Evolutionary conservation across 495 filamentous ascomycete species (phyloP).

Genomic region (Aspergillus bridgeri): DNA sequence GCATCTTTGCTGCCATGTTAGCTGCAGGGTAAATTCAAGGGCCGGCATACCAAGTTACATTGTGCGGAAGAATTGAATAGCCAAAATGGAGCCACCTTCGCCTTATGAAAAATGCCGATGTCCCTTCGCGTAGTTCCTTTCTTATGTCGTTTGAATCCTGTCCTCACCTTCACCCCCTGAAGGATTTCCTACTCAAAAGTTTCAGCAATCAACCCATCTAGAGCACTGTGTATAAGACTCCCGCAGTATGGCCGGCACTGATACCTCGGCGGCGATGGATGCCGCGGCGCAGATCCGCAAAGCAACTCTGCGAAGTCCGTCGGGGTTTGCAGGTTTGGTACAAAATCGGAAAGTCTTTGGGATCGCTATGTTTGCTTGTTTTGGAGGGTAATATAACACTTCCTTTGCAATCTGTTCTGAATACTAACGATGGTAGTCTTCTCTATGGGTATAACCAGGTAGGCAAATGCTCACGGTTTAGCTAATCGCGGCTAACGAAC

Average conservation of each 20-base stretch:
- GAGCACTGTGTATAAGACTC: background rate
- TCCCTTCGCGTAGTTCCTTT: background rate
- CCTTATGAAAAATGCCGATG: background rate
- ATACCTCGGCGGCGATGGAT: slow-evolving; percentile 37
- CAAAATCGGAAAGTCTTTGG: slow-evolving; percentile 70
- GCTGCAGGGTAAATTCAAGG: background rate
- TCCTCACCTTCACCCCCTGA: background rate
- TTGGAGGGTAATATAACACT: slow-evolving; percentile 52
- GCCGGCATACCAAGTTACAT: background rate
- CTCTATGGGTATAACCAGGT: slow-evolving; percentile 68
- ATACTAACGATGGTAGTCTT: slow-evolving; percentile 21
- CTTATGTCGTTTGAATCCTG: background rate
- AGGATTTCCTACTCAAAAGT: background rate
- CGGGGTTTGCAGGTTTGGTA: slow-evolving; percentile 61
- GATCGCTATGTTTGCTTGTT: slow-evolving; percentile 71
- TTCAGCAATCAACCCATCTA: too few species aligned
- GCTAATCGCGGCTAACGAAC: background rate
- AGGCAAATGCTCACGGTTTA: background rate
- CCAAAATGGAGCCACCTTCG: background rate
- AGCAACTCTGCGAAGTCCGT: slow-evolving; percentile 58
- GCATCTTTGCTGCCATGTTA: background rate
- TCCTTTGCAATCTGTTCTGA: slow-evolving; percentile 22
- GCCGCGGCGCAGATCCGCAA: slow-evolving; percentile 64
- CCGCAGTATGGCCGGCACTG: slow-evolving; percentile 34
- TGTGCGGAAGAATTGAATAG: slow-evolving; percentile 1